Evolutionary conservation across 2,329 filamentous ascomycete species (phyloP).

Genomic region (Neofusicoccum ribis): DNA sequence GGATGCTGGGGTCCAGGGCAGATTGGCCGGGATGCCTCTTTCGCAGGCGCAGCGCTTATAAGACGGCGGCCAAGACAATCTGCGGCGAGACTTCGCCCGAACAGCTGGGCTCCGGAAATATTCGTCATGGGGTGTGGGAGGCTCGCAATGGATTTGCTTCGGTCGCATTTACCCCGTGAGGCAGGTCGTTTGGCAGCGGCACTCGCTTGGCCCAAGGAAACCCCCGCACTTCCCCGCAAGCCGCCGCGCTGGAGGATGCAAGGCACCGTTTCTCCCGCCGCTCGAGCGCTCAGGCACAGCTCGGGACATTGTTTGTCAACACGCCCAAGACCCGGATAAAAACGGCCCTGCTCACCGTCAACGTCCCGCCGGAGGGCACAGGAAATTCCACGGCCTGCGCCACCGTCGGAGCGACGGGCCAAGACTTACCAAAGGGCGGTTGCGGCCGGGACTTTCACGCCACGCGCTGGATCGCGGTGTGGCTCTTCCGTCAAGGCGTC

Average conservation of each 20-base stretch:
- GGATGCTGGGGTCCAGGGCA: not conserved
- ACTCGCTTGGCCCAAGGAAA: not conserved
- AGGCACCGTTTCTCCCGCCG: not conserved
- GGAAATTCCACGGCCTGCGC: not conserved
- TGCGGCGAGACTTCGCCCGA: conserved; percentile 7
- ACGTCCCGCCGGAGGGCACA: not conserved
- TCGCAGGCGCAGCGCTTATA: not conserved
- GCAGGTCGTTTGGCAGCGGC: not conserved
- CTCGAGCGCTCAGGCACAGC: no score
- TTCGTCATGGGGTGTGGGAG: not conserved
- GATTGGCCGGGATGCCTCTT: no score
- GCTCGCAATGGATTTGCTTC: conserved; percentile 1
- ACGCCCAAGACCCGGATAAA: not conserved
- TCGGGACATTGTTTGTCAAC: no score
- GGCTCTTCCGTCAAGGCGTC: conserved; percentile 13
- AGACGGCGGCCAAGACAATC: not conserved
- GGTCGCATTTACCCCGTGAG: conserved; percentile 8
- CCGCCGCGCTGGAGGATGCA: not conserved
- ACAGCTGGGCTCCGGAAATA: not conserved
- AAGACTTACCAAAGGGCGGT: not conserved
- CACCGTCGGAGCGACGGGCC: not conserved
- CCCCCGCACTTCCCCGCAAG: conserved; percentile 15
- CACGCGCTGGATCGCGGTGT: not conserved
- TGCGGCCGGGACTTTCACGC: not conserved
- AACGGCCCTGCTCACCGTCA: not conserved